Conservation (phyloP, 1,284 basidiomycete species). For the Malassezia psittaci region DNA sequence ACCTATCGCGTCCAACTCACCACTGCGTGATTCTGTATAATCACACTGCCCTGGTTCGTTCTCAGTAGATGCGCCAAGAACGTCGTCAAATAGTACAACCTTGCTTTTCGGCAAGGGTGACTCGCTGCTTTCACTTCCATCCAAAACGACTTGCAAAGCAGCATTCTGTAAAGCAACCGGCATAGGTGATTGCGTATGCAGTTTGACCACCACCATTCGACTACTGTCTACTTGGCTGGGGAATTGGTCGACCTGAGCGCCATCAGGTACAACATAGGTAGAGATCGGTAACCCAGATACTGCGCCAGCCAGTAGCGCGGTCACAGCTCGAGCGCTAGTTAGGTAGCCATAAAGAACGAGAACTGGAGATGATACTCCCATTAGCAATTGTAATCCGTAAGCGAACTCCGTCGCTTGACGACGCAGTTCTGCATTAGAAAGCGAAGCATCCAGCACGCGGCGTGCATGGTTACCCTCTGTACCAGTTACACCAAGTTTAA, state of each 20-base stretch:
- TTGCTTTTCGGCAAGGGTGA: background rate
- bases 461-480: slow-evolving; percentile 13
- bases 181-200: slow-evolving; percentile 1
- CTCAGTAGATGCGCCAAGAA: slow-evolving; percentile 13
- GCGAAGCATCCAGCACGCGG: slow-evolving; percentile 20
- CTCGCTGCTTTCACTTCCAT: background rate
- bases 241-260: background rate
- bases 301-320: slow-evolving; percentile 3
- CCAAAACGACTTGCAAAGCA: background rate
- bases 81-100: slow-evolving; percentile 5
- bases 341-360: slow-evolving; percentile 12
- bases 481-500: slow-evolving; percentile 22
- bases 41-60: slow-evolving; percentile 15
- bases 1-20: slow-evolving; percentile 11
- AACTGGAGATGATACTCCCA: slow-evolving; percentile 16
- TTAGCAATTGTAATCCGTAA: slow-evolving; percentile 24
- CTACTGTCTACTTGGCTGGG: background rate
- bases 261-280: slow-evolving; percentile 3
- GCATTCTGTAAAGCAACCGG: background rate
- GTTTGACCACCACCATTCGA: background rate
- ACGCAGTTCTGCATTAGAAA: slow-evolving; percentile 23
- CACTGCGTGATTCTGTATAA: slow-evolving; percentile 5
- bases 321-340: background rate
- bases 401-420: slow-evolving; percentile 26
- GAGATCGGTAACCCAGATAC: background rate